Evolutionary conservation across 75 land plant genomes (phyloP).

Genomic region (Chamaecyparis obtusa): DNA sequence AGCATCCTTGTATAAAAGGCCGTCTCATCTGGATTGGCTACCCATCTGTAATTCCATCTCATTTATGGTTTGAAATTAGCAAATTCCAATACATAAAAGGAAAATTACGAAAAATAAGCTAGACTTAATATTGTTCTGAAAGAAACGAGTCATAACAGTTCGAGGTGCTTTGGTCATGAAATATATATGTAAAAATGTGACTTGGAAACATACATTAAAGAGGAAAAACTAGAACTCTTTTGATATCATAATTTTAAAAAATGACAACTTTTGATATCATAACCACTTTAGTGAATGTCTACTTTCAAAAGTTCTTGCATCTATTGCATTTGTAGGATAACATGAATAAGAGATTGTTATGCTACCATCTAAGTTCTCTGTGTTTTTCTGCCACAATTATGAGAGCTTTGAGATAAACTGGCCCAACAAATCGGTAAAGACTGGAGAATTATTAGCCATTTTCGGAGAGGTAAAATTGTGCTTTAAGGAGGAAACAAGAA

Average conservation of each 20-base stretch:
- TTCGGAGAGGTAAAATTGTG: not conserved
- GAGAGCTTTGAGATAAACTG: not conserved
- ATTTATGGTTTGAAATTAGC: not conserved
- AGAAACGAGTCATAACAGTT: not conserved
- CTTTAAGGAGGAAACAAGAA: not conserved
- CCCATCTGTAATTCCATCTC: conserved; percentile 23
- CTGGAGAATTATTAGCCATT: not conserved
- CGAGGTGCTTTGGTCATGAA: not conserved
- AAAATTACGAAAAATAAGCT: not conserved
- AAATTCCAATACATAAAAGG: not conserved
- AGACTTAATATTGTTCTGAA: not conserved
- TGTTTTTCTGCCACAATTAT: not conserved
- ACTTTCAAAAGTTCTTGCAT: not conserved
- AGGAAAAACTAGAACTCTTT: not conserved
- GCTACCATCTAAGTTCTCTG: too few relatives aligned
- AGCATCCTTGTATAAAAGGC: conserved; percentile 39
- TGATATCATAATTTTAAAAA: not conserved
- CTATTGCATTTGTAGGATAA: not conserved
- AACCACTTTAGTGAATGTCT: not conserved
- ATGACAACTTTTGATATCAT: not conserved
- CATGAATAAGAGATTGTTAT: not conserved
- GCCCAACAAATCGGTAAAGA: not conserved
- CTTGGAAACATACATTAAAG: not conserved
- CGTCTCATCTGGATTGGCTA: conserved; percentile 52
- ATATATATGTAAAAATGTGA: not conserved